phyloP scores from a whole-genome alignment of 2,329 filamentous ascomycete species.

The Aureobasidium namibiae region DNA sequence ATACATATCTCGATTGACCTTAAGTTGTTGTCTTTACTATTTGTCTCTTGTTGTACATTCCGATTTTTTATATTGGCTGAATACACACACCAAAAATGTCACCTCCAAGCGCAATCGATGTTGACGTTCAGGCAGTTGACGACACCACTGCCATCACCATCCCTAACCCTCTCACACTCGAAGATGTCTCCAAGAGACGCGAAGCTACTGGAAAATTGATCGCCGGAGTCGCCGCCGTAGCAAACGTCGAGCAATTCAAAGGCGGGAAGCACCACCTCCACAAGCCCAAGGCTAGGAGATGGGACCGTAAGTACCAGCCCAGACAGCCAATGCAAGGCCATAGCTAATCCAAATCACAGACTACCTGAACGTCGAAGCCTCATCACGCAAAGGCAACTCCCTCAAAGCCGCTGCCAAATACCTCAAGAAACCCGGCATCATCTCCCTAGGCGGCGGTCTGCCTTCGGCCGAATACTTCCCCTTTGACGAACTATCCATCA shows the following conservation, averaged over 20 bases:
- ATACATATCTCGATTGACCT: neutral
- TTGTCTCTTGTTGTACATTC: neutral
- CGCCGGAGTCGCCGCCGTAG: constrained; percentile 67
- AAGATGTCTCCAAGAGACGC: constrained; percentile 59
- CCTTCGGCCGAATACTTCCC: constrained; percentile 89
- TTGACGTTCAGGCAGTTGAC: constrained; percentile 7
- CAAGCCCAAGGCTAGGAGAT: constrained; percentile 72
- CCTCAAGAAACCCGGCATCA: constrained; percentile 72
- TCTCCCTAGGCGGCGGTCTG: constrained; percentile 86
- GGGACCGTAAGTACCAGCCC: constrained; percentile 61
- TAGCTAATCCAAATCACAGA: constrained; percentile 24
- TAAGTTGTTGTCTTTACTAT: neutral
- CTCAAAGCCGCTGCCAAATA: constrained; percentile 75
- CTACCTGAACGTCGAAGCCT: constrained; percentile 41
- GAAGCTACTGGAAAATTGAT: constrained; percentile 63
- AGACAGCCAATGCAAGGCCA: neutral
- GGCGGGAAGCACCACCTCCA: constrained; percentile 47
- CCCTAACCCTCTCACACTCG: constrained; percentile 50
- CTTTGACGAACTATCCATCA: constrained; percentile 69
- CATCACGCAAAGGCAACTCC: constrained; percentile 48
- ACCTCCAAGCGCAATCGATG: constrained; percentile 9
- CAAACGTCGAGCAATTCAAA: constrained; percentile 79
- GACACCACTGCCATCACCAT: constrained; percentile 31
- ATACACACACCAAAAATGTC: neutral
- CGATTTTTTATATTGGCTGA: neutral